Conservation (phyloP, 176 grass and related monocot species). For the Oryza longistaminata region DNA sequence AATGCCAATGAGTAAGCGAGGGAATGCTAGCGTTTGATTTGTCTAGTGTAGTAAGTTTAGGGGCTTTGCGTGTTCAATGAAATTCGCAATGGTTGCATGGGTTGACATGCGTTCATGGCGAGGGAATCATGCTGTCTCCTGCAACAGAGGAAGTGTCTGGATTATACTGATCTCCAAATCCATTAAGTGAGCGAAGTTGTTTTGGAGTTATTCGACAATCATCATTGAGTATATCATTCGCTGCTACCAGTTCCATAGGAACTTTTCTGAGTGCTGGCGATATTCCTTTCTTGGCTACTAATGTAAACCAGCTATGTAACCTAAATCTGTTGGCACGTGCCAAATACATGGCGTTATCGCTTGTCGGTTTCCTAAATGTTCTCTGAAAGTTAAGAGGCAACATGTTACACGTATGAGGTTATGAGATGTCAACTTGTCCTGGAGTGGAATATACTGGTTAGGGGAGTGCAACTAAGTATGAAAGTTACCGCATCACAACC, state of each 20-base stretch:
- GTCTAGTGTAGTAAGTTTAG: neutral
- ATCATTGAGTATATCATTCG: neutral
- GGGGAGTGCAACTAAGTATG: conserved; percentile 14
- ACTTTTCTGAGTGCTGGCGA: neutral
- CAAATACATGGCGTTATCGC: neutral
- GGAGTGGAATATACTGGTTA: conserved; percentile 20
- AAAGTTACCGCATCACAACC: neutral
- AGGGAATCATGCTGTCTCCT: neutral
- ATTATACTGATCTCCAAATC: conserved; percentile 1
- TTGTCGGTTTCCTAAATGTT: neutral
- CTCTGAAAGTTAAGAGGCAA: neutral
- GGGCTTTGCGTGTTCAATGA: neutral
- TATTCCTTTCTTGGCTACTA: neutral
- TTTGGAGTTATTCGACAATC: conserved; percentile 14
- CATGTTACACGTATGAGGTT: neutral
- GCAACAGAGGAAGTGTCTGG: neutral
- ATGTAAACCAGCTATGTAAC: neutral
- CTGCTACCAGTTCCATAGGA: neutral
- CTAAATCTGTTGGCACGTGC: neutral
- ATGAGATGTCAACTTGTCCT: conserved; percentile 7
- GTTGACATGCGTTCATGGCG: neutral
- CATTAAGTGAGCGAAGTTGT: neutral
- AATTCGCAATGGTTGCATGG: neutral
- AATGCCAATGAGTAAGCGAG: neutral
- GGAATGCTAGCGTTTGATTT: neutral